Conservation (phyloP, 106 monocot genomes). For the Iris macrosiphon region DNA sequence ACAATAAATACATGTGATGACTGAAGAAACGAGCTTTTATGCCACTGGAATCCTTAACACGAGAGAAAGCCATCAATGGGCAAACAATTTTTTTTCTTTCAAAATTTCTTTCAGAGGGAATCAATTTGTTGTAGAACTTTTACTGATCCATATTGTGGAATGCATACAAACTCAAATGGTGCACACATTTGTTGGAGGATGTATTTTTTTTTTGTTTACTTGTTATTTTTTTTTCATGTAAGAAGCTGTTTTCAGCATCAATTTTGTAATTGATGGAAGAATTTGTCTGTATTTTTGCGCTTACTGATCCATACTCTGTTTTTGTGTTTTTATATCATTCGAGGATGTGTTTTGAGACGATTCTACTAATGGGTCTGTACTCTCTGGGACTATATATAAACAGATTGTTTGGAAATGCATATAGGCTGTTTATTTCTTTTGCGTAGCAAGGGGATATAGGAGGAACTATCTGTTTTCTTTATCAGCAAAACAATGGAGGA, state of each 20-base stretch:
- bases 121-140: neutral
- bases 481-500: no score
- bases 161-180: neutral
- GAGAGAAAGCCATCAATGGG: neutral
- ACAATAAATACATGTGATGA: neutral
- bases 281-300: neutral
- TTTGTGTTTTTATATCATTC: neutral
- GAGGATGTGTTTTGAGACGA: neutral
- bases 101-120: neutral
- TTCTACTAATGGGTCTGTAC: no score
- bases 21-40: neutral
- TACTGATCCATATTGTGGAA: neutral
- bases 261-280: conserved; percentile 1
- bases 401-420: no score
- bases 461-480: no score
- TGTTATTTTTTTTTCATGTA: neutral
- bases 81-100: neutral
- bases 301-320: no score
- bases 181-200: neutral
- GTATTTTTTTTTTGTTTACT: neutral
- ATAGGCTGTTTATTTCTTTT: no score
- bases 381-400: no score
- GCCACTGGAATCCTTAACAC: neutral
- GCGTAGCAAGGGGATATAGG: no score
- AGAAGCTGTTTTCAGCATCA: conserved; percentile 1